A percentile compares a stretch with the other conserved stretches of the same genome.
phyloP scores from a whole-genome alignment of 805 yeast genomes.

The Hemisphaericaspora nanyangensis region DNA sequence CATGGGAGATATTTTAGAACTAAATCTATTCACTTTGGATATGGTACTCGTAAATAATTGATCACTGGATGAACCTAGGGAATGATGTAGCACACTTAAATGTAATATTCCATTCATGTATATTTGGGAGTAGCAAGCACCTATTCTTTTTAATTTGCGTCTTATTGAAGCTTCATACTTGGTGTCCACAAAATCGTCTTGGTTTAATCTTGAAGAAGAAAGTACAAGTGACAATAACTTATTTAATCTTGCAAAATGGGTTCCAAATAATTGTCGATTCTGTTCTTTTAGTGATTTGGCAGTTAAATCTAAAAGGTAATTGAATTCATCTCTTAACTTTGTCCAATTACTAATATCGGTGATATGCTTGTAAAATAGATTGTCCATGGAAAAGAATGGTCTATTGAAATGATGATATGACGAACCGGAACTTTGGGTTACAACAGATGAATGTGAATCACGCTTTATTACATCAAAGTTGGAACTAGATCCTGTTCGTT shows the following conservation, averaged over 20 bases:
- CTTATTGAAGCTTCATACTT: constrained; percentile 46
- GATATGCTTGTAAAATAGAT: constrained; percentile 55
- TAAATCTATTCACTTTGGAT: constrained; percentile 19
- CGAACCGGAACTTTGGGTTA: constrained; percentile 23
- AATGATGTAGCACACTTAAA: constrained; percentile 40
- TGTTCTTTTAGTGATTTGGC: constrained; percentile 49
- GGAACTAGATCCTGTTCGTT: constrained; percentile 10
- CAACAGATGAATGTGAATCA: constrained; percentile 34
- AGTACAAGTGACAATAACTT: constrained; percentile 52
- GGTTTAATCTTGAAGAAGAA: constrained; percentile 51
- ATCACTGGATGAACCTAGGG: constrained; percentile 18
- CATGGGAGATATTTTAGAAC: constrained; percentile 8
- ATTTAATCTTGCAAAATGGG: constrained; percentile 52
- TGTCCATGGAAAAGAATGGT: constrained; percentile 37
- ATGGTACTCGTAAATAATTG: constrained; percentile 31
- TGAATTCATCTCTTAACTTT: constrained; percentile 45
- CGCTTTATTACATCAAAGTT: constrained; percentile 32
- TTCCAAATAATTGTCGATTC: constrained; percentile 49
- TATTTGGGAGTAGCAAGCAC: constrained; percentile 55
- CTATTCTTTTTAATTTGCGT: constrained; percentile 48
- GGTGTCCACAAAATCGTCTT: constrained; percentile 46
- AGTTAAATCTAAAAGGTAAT: constrained; percentile 45
- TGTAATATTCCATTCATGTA: constrained; percentile 64
- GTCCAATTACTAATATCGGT: constrained; percentile 62
- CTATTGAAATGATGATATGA: constrained; percentile 40